Base-by-base conservation (phyloP, 2,329 filamentous ascomycete genomes). In the Xylaria polymorpha region DNA sequence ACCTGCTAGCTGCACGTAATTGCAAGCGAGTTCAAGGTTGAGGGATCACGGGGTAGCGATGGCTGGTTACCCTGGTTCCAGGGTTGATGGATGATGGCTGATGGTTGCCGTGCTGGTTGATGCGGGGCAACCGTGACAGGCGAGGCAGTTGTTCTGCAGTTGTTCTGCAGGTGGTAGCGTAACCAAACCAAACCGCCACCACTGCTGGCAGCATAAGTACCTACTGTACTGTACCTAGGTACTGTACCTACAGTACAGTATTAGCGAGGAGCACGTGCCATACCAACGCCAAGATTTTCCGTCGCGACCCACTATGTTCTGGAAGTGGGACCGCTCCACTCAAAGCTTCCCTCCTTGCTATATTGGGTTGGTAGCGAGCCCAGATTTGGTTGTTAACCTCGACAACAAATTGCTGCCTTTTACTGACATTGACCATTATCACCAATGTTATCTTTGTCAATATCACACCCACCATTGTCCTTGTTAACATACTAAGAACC, bases 41-140 rank as follows among this genome's bases (percentile, higher is more conserved):
- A 61, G 56, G 46, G 57, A 61, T 69, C 67, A 71, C 61, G 69
- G 46, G 66, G 59, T 66, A 50, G 56, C 55, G 55, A 64, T 25
- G 57, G 48, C 25, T 41, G 44, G 39, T 20, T 22, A 51, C 46
- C 39, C 37, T 56, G 44, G 55, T 43, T 51, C 25, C 25, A 29
- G 25, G 25, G 25, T 29, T 29, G 25, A 29, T 29, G 25, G 35
- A 50, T 58, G 67, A 39, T 37, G 53, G 41, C 51, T 4, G 20
- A 9, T 53, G 46, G 48, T 58, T 44, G 44, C 18, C 5, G 64
- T 37, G 22, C n/a, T 60, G 63, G 37, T 60, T 65, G 69, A 67
- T 71, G 69, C 69, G 69, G 69, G 69, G 69, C 69, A 69, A 67
- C 66, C 35, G 55, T 50, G 20, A 25, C 4, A 41, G 39, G 59